phyloP scores from a whole-genome alignment of 2,329 filamentous ascomycete species.

The Raffaelea deltoideospora region DNA sequence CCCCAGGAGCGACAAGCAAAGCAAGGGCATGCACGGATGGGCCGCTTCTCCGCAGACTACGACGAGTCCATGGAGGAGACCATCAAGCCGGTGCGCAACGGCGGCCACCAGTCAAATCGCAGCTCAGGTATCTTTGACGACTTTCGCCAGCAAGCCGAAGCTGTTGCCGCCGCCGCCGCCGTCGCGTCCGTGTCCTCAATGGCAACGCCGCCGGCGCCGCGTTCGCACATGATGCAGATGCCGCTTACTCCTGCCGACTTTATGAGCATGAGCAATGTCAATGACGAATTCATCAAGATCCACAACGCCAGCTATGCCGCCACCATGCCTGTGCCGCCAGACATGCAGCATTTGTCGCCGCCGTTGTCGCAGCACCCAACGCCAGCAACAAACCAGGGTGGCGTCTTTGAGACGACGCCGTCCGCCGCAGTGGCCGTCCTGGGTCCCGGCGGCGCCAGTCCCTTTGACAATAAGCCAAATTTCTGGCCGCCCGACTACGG shows the following conservation, averaged over 20 bases:
- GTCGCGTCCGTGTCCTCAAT: constrained; percentile 14
- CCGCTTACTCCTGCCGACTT: constrained; percentile 42
- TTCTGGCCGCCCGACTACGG: constrained; percentile 17
- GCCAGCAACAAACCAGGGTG: constrained; percentile 34
- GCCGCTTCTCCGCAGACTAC: constrained; percentile 43
- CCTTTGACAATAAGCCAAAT: constrained; percentile 29
- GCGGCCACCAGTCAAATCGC: constrained; percentile 22
- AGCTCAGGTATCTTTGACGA: constrained; percentile 41
- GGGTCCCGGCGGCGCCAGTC: too few species aligned
- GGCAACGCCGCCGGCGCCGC: constrained; percentile 44
- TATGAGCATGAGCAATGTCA: constrained; percentile 26
- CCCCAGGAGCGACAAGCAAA: constrained; percentile 34
- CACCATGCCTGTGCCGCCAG: constrained; percentile 18
- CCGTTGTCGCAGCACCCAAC: constrained; percentile 36
- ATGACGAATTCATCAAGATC: constrained; percentile 20
- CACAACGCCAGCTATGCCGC: constrained; percentile 15
- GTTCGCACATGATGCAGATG: constrained; percentile 30
- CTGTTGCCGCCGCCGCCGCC: not conserved
- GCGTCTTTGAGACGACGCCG: constrained; percentile 12
- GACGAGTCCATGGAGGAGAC: constrained; percentile 55
- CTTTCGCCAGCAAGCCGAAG: constrained; percentile 39
- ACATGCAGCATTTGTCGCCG: constrained; percentile 25
- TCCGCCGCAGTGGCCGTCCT: constrained; percentile 17
- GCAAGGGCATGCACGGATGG: constrained; percentile 20
- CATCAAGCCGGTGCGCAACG: constrained; percentile 34